Conservation (phyloP, 2,329 filamentous ascomycete genomes). For the Nectriaceae sp. region DNA sequence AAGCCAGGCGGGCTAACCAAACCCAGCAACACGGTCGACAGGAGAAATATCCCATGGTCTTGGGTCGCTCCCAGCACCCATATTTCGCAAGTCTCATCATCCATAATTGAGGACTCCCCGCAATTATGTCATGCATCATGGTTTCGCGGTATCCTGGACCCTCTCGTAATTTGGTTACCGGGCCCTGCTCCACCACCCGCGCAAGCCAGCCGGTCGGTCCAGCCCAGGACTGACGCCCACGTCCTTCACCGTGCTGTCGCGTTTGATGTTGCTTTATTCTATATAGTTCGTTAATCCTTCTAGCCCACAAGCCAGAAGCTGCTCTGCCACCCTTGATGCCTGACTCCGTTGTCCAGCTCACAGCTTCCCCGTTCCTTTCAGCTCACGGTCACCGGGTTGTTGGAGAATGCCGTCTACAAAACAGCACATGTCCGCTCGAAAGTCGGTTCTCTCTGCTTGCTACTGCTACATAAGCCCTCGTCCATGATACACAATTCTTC, state of each 20-base stretch:
- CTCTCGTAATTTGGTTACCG: slow-evolving; percentile 36
- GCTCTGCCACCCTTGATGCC: slow-evolving; percentile 28
- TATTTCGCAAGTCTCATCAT: slow-evolving; percentile 16
- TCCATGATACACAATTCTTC: not conserved
- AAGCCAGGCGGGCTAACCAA: slow-evolving; percentile 25
- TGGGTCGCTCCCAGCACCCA: slow-evolving; percentile 13
- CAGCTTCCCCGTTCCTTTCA: slow-evolving; percentile 14
- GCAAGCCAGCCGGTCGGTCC: slow-evolving; percentile 18
- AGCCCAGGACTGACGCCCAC: slow-evolving; percentile 16
- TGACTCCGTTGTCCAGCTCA: slow-evolving; percentile 25
- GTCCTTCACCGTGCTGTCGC: slow-evolving; percentile 18
- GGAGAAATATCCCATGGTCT: slow-evolving; percentile 18
- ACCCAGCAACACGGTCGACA: slow-evolving; percentile 17
- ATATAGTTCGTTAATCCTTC: slow-evolving; percentile 30
- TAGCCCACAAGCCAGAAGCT: slow-evolving; percentile 22
- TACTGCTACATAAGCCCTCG: slow-evolving; percentile 4
- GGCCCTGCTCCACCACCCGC: slow-evolving; percentile 29
- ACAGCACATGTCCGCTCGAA: slow-evolving; percentile 15
- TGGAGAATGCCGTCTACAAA: slow-evolving; percentile 21
- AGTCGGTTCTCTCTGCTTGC: slow-evolving; percentile 8
- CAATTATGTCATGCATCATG: slow-evolving; percentile 51
- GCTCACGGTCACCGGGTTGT: slow-evolving; percentile 16
- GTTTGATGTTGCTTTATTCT: slow-evolving; percentile 21
- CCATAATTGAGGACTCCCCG: slow-evolving; percentile 31
- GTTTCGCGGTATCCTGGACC: slow-evolving; percentile 37